Evolutionary conservation across 192 early-diverging fungal species (phyloP), one percentile per base, ranked within the genome.

Genomic region (Linnemannia schmuckeri): DNA sequence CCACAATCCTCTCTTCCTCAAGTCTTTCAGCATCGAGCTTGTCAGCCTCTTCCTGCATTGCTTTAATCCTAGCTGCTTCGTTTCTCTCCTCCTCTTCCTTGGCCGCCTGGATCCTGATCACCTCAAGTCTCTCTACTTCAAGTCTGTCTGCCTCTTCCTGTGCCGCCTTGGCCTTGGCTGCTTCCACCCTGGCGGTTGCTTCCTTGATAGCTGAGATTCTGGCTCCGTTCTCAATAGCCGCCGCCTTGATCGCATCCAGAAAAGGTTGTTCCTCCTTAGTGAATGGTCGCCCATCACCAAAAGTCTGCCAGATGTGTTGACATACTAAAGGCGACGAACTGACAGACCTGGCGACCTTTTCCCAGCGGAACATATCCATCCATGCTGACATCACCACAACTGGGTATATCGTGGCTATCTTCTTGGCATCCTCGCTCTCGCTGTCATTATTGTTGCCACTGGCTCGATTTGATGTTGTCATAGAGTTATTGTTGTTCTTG

Each of bases 261-360:
- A 10, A 8, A 10, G 15, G 57, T 13, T 46, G 18, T 17, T 41
- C 35, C 24, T 63, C 37, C 33, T 75, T 66, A 6, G 41, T 22
- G 0, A 73, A 18, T 8, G 71, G 76, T 17, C 82, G 52, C 15
- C 82, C 82, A 42, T 74, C 46, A 4, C 82, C 82, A 70, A 83
- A 78, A 3, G 76, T 66, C 0, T 7, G 33, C 82, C 82, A 83
- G 0, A 83, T 71, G 37, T 73, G 71, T 38, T 17, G 41, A 30
- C 82, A 83, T 4, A 38, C 20, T 6, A 35, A 38, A 35, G 47
- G 18, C 22, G 74, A 75, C 12, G 61, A 66, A 30, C 12, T 33
- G 27, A 66, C 61, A 9, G 30, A 66, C 30, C 30, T 35, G 3
- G 61, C 61, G 8, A 66, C 61, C 30, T 66, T 66, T 33, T 66